Evolutionary conservation across 73 alveolate species (phyloP).

Genomic region (Uronychia binucleata): DNA sequence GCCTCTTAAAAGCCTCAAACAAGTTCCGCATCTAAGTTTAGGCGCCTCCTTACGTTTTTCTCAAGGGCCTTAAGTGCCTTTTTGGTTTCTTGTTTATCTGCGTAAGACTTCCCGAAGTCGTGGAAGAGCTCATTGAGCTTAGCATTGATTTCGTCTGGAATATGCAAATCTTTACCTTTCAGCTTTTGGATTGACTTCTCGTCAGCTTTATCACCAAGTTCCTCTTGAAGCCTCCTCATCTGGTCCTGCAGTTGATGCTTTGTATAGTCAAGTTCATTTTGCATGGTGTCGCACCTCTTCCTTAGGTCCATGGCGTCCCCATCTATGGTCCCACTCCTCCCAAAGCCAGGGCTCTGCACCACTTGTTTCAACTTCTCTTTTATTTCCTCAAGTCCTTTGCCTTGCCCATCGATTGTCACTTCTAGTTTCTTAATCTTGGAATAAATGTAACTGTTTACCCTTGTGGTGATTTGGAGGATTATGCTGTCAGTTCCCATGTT

Average conservation of each 20-base stretch:
- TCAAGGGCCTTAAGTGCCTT: conserved; percentile 82
- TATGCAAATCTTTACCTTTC: not conserved
- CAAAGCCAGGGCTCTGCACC: not conserved
- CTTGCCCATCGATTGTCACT: not conserved
- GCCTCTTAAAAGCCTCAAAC: conserved; percentile 35
- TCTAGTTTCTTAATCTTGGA: not conserved
- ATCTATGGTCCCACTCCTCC: not conserved
- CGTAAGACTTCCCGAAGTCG: conserved; percentile 54
- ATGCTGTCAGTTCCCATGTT: not conserved
- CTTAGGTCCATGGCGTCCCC: not conserved
- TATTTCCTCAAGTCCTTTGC: not conserved
- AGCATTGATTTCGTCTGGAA: not conserved
- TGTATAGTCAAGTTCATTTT: not conserved
- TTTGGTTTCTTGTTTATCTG: conserved; percentile 88
- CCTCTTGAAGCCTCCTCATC: not conserved
- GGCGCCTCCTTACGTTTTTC: conserved; percentile 42
- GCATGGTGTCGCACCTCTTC: not conserved
- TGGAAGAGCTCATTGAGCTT: not conserved
- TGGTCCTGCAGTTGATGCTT: not conserved
- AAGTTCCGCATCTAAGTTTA: conserved; percentile 64
- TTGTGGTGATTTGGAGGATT: not conserved
- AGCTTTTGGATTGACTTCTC: not conserved
- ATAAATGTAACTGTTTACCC: not conserved
- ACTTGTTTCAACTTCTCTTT: too few relatives aligned
- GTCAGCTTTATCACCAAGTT: not conserved